Percentiles rank a stretch among this genome's conserved stretches.
phyloP scores from a whole-genome alignment of 2,329 filamentous ascomycete species.

The Hymenoscyphus occultus region DNA sequence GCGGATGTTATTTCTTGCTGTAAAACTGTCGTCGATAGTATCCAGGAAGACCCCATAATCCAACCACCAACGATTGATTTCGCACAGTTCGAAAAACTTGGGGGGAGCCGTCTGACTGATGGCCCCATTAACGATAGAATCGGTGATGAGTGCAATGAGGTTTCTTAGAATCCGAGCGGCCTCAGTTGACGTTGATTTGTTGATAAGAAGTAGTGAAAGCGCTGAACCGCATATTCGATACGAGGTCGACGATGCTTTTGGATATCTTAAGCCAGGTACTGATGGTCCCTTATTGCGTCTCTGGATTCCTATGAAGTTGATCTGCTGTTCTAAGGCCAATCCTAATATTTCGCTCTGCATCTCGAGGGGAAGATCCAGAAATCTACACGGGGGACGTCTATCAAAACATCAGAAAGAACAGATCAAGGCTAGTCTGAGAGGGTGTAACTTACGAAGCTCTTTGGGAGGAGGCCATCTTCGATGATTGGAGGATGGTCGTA shows the following conservation, averaged over 20 bases:
- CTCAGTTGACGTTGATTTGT: not conserved
- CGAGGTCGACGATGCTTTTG: not conserved
- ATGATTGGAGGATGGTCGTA: no score
- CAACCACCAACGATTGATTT: not conserved
- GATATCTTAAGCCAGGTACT: no score
- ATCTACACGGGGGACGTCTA: not conserved
- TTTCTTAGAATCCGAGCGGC: not conserved
- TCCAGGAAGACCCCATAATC: not conserved
- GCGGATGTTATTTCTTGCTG: not conserved
- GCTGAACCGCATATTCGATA: not conserved
- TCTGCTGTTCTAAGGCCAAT: not conserved
- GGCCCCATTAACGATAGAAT: not conserved
- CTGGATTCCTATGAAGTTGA: not conserved
- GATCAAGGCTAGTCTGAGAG: no score
- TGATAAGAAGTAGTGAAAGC: not conserved
- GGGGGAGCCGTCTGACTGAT: not conserved
- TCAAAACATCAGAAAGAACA: not conserved
- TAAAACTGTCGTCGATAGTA: no score
- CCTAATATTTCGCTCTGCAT: not conserved
- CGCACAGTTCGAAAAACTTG: not conserved
- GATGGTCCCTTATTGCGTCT: not conserved
- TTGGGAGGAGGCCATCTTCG: no score
- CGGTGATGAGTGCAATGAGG: not conserved
- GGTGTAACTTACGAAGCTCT: no score
- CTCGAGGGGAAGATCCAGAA: not conserved